Evolutionary conservation across 2,329 filamentous ascomycete genomes (phyloP).

Genomic region (Aureobasidium sp.): DNA sequence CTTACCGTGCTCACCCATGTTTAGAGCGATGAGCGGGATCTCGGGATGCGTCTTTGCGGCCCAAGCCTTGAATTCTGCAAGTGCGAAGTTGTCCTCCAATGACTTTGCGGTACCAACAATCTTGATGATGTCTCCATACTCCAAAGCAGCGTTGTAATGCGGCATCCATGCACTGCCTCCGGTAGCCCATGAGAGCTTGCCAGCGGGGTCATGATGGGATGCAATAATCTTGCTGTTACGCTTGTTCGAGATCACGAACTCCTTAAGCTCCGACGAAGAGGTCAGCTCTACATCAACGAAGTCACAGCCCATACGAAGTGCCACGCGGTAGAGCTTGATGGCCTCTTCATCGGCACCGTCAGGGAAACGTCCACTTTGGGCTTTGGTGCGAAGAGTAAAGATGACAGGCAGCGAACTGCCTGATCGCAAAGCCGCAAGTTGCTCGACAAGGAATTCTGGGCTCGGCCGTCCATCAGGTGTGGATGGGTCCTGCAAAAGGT

Average conservation of each 20-base stretch:
- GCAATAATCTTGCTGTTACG: slow-evolving; percentile 81
- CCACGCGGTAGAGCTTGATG: slow-evolving; percentile 66
- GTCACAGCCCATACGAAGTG: slow-evolving; percentile 77
- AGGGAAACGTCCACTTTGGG: slow-evolving; percentile 83
- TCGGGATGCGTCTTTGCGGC: slow-evolving; percentile 62
- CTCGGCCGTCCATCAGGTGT: slow-evolving; percentile 50
- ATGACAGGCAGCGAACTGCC: slow-evolving; percentile 71
- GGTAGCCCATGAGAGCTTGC: slow-evolving; percentile 76
- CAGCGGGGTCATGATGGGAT: slow-evolving; percentile 84
- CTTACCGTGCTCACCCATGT: slow-evolving; percentile 86
- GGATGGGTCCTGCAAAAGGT: slow-evolving; percentile 70
- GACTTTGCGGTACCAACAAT: slow-evolving; percentile 73
- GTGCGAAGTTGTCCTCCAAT: slow-evolving; percentile 78
- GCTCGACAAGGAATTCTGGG: slow-evolving; percentile 70
- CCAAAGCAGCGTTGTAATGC: slow-evolving; percentile 81
- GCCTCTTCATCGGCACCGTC: slow-evolving; percentile 62
- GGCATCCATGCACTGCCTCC: slow-evolving; percentile 65
- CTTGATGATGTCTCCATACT: slow-evolving; percentile 91
- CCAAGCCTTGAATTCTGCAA: slow-evolving; percentile 72
- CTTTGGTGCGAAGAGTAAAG: slow-evolving; percentile 80
- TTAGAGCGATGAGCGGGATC: slow-evolving; percentile 85
- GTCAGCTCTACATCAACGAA: slow-evolving; percentile 92
- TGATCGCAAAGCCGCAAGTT: slow-evolving; percentile 72
- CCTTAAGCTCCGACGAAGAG: slow-evolving; percentile 68
- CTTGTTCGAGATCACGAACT: slow-evolving; percentile 43